Base-by-base conservation (phyloP, 768 basidiomycete species). In the Phanerochaete sordida region DNA sequence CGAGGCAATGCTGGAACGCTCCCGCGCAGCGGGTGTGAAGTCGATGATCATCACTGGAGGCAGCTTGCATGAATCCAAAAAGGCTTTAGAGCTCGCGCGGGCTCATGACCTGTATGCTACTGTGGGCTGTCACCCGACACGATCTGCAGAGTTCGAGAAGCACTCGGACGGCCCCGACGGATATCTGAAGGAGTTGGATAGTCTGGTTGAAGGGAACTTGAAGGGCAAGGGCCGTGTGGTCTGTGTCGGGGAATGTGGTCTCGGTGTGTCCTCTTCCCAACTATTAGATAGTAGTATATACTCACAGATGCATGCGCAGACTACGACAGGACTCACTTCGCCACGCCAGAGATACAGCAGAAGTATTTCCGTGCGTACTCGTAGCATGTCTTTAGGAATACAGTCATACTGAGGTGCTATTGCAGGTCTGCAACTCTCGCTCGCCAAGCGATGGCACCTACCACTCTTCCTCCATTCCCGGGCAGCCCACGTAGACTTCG, bases 381-480 rank as follows among this genome's bases (percentile, higher is more conserved):
- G n/a, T n/a, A n/a, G n/a, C n/a, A n/a, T n/a, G n/a, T n/a, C n/a
- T n/a, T n/a, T n/a, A n/a, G n/a, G n/a, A n/a, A n/a, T n/a, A n/a
- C n/a, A n/a, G n/a, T 28, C 43, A n/a, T 45, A 23, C 51, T 43
- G 16, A 50, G 2, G 37, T 53, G 37, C 35, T 31, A 1, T 23
- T 57, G 37, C 1, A 30, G 31, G 27, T 63, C 81, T 82, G 75
- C 86, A 93, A 63, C 77, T 94, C 7, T 60, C 67, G 1, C 75
- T 93, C 7, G 87, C 90, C 3, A 85, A 87, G 68, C 87, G 85
- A 66, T 81, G 87, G 65, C 78, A 82, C 64, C 78, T 94, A 9
- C 91, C 92, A 0, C 71, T 94, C 23, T 93, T 93, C 71, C 78
- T 94, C 3, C 92, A 93, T 71, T 91, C 86, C 1, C 82, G 92